Evolutionary conservation across 306 rosid species (phyloP).

Genomic region (Vicia sativa): DNA sequence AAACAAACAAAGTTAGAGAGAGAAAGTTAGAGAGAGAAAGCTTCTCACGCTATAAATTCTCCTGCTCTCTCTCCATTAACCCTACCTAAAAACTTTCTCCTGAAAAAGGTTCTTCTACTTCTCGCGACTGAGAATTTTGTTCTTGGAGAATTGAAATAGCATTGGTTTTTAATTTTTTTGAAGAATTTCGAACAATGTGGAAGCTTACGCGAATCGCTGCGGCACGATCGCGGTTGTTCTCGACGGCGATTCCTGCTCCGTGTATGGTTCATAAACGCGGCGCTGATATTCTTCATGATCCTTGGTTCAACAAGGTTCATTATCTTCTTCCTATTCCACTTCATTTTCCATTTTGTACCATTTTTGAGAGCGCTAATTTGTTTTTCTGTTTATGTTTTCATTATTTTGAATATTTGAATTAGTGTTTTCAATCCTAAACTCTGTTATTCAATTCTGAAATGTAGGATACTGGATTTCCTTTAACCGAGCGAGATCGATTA

Average conservation of each 20-base stretch:
- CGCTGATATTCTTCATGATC: constrained; percentile 98
- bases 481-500: constrained; percentile 89
- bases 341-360: not conserved
- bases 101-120: constrained; percentile 36
- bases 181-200: constrained; percentile 64
- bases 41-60: constrained; percentile 38
- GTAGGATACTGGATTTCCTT: constrained; percentile 97
- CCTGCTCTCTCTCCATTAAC: not conserved
- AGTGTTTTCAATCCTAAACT: constrained; percentile 14
- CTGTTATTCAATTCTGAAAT: constrained; percentile 26
- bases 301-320: constrained; percentile 96
- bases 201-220: constrained; percentile 61
- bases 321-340: not conserved
- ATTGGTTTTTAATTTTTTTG: too few relatives aligned
- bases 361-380: not conserved
- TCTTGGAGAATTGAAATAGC: too few relatives aligned
- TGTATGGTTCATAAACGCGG: constrained; percentile 97
- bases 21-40: not conserved
- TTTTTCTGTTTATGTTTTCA: not conserved
- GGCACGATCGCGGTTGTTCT: constrained; percentile 60
- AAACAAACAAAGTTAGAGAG: constrained; percentile 1
- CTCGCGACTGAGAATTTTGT: not conserved
- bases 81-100: constrained; percentile 17
- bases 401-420: not conserved
- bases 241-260: constrained; percentile 86